phyloP scores from a whole-genome alignment of 805 yeast species.

The Kodamaea laetipori region DNA sequence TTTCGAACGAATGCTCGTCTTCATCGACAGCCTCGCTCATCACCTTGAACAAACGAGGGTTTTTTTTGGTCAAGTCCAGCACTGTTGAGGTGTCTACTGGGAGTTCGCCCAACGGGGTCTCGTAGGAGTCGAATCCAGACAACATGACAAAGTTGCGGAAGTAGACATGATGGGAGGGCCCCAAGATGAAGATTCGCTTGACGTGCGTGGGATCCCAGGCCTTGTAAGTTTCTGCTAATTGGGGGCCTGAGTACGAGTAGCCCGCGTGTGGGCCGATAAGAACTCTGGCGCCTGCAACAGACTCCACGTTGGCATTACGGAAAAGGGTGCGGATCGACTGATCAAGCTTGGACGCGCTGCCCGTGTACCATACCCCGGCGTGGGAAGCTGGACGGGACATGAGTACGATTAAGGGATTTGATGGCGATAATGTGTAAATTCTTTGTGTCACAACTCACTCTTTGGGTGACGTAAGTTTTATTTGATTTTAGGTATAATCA shows the following conservation, averaged over 20 bases:
- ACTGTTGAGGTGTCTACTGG: constrained; percentile 59
- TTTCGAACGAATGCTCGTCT: constrained; percentile 90
- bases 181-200: constrained; percentile 74
- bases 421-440: too few relatives aligned
- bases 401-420: not conserved
- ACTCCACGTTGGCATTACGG: constrained; percentile 30
- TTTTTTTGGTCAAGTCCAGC: constrained; percentile 31
- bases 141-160: constrained; percentile 61
- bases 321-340: constrained; percentile 55
- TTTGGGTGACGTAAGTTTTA: not conserved
- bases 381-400: constrained; percentile 70
- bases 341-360: constrained; percentile 43
- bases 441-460: constrained; percentile 1
- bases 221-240: constrained; percentile 75
- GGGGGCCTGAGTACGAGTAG: constrained; percentile 74
- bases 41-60: constrained; percentile 46
- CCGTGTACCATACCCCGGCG: constrained; percentile 88
- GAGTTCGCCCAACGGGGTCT: constrained; percentile 82
- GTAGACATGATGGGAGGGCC: constrained; percentile 92
- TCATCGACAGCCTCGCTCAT: constrained; percentile 68
- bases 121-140: constrained; percentile 55
- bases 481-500: too few relatives aligned
- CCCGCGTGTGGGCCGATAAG: constrained; percentile 79
- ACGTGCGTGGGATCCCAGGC: constrained; percentile 62
- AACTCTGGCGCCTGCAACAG: constrained; percentile 40